A percentile compares a stretch with the other conserved stretches of the same genome.
Conservation (phyloP, 495 filamentous ascomycete species). For the Penicillium roqueforti region DNA sequence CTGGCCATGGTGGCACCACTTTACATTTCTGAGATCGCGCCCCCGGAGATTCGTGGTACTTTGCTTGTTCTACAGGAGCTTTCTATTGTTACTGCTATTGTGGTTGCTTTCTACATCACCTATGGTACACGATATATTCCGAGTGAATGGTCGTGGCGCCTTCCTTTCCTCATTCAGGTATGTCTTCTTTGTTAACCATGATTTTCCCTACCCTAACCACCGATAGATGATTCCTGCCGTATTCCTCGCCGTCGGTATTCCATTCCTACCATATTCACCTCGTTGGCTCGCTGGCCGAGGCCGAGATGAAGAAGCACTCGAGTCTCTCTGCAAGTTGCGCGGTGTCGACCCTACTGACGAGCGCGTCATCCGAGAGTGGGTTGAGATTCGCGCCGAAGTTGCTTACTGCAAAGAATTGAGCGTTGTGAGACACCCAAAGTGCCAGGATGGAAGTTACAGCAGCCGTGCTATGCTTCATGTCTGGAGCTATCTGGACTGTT, state of each 20-base stretch:
- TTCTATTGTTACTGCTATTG: constrained; percentile 48
- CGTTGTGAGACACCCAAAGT: constrained; percentile 26
- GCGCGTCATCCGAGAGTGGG: constrained; percentile 35
- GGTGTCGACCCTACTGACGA: constrained; percentile 53
- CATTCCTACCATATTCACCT: constrained; percentile 69
- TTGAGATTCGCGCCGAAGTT: constrained; percentile 38
- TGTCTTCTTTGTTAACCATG: constrained; percentile 42
- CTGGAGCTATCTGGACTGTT: constrained; percentile 30
- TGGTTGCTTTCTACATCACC: constrained; percentile 33
- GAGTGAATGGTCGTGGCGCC: constrained; percentile 30
- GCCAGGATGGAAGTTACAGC: constrained; percentile 14
- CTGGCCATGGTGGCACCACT: constrained; percentile 66
- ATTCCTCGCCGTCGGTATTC: constrained; percentile 61
- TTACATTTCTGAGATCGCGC: constrained; percentile 71
- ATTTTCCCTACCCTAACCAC: constrained; percentile 60
- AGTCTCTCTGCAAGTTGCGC: constrained; percentile 60
- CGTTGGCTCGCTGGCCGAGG: constrained; percentile 72
- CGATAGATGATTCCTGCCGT: constrained; percentile 66
- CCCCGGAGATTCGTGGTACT: constrained; percentile 69
- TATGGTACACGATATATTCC: constrained; percentile 59
- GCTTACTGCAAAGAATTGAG: constrained; percentile 31
- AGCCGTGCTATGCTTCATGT: constrained; percentile 28
- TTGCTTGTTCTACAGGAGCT: constrained; percentile 70
- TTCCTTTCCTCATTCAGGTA: constrained; percentile 50
- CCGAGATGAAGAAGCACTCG: constrained; percentile 64